Conservation (phyloP, 768 basidiomycete genomes). For the Tylopilus cervinicoccineus region DNA sequence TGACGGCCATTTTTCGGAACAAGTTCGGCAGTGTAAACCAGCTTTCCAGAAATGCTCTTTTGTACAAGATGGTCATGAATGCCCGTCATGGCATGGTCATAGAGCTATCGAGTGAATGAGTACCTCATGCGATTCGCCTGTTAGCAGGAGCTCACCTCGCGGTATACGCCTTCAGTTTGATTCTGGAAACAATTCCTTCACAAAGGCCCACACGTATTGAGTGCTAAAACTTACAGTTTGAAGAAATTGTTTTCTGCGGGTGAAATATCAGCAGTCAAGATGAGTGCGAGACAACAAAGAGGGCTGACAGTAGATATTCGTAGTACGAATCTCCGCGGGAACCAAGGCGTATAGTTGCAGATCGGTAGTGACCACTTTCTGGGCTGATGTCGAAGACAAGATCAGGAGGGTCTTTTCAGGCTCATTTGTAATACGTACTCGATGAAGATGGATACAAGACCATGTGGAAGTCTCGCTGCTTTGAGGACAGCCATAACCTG, state of each 20-base stretch:
- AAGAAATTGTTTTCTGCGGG: constrained; percentile 29
- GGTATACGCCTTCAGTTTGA: constrained; percentile 71
- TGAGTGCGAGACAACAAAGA: neutral
- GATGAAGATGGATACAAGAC: constrained; percentile 83
- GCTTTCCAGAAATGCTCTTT: constrained; percentile 50
- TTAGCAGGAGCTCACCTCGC: constrained; percentile 47
- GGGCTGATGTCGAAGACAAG: constrained; percentile 35
- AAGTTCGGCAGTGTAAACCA: constrained; percentile 83
- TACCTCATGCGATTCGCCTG: neutral
- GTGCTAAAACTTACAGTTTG: constrained; percentile 26
- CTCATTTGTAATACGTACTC: constrained; percentile 43
- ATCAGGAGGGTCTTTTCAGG: constrained; percentile 8
- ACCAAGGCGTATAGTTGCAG: constrained; percentile 81
- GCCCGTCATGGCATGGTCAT: constrained; percentile 79
- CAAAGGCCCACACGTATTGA: neutral
- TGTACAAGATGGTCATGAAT: constrained; percentile 74
- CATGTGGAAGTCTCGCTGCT: constrained; percentile 56
- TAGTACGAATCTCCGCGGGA: constrained; percentile 94
- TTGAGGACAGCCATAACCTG: constrained; percentile 73
- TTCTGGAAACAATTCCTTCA: constrained; percentile 41
- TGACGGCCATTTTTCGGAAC: constrained; percentile 46
- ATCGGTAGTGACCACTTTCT: constrained; percentile 47
- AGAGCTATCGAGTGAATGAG: constrained; percentile 59
- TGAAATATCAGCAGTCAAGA: neutral
- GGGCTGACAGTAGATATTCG: constrained; percentile 75